Conservation (phyloP, 495 filamentous ascomycete genomes). For the Cenococcum geophilum region DNA sequence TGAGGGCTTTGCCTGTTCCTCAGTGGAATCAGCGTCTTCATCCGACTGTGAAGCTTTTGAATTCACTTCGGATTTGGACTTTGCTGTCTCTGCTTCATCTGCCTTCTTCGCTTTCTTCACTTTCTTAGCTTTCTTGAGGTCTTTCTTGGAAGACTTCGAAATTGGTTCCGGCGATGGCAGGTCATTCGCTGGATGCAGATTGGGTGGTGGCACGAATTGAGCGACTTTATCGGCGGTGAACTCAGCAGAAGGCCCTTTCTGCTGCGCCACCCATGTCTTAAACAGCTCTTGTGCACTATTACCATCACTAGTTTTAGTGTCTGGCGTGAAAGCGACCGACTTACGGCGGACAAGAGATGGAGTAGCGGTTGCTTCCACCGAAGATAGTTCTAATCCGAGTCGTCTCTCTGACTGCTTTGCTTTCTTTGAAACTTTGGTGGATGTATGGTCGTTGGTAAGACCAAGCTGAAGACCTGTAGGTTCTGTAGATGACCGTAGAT, state of each 20-base stretch:
- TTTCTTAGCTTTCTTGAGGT: constrained; percentile 8
- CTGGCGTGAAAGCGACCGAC: constrained; percentile 71
- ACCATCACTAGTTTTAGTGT: constrained; percentile 57
- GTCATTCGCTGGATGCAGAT: constrained; percentile 23
- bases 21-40: neutral
- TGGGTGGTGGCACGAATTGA: constrained; percentile 20
- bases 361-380: constrained; percentile 1
- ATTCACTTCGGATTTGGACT: constrained; percentile 15
- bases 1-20: neutral
- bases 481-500: neutral
- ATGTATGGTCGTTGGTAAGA: neutral
- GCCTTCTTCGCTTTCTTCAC: constrained; percentile 9
- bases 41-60: neutral
- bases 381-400: neutral
- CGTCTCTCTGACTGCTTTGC: neutral
- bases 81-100: constrained; percentile 20
- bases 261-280: constrained; percentile 42
- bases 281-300: constrained; percentile 41
- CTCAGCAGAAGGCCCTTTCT: constrained; percentile 30
- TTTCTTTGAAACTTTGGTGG: neutral
- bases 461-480: neutral
- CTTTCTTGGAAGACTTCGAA: neutral
- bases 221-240: constrained; percentile 25
- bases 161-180: neutral
- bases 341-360: constrained; percentile 45